Conservation (phyloP, 2,329 filamentous ascomycete genomes). For the Trichoderma cornu-damae region DNA sequence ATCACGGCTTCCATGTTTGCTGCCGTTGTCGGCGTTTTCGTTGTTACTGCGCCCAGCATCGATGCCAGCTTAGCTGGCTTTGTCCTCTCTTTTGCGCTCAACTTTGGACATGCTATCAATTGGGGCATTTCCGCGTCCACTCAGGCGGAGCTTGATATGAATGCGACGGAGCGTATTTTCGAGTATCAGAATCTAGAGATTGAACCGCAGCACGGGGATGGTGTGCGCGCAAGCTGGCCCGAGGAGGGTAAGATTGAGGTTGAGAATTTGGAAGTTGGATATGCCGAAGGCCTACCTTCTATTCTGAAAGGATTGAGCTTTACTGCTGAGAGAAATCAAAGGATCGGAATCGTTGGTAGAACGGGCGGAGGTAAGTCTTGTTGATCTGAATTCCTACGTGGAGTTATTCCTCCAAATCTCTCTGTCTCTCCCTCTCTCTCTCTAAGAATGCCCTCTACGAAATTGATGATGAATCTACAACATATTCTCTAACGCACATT, state of each 20-base stretch:
- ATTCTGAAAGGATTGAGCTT: slow-evolving; percentile 12
- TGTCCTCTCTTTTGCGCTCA: slow-evolving; percentile 6
- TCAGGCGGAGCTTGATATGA: slow-evolving; percentile 12
- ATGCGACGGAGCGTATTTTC: slow-evolving; percentile 5
- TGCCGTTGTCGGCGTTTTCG: neutral
- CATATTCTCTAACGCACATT: neutral
- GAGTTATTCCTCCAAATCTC: neutral
- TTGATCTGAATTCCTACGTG: neutral
- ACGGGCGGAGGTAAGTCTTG: slow-evolving; percentile 1
- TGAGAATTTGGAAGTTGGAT: slow-evolving; percentile 1
- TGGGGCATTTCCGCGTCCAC: slow-evolving; percentile 10
- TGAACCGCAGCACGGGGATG: neutral
- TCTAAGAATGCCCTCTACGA: neutral
- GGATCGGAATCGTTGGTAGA: slow-evolving; percentile 9
- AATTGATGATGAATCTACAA: neutral
- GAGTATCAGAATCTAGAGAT: slow-evolving; percentile 4
- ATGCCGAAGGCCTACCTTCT: slow-evolving; percentile 9
- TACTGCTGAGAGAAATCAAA: slow-evolving; percentile 6
- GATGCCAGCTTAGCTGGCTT: slow-evolving; percentile 9
- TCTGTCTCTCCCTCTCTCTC: too few relatives aligned
- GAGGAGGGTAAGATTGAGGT: slow-evolving; percentile 7
- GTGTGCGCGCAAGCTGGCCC: slow-evolving; percentile 9
- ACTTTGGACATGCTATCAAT: slow-evolving; percentile 8
- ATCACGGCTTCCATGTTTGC: slow-evolving; percentile 11
- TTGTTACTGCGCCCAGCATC: neutral